Evolutionary conservation across 1,284 basidiomycete genomes (phyloP).

Genomic region (Xerocomus cyaneibrunnescens): DNA sequence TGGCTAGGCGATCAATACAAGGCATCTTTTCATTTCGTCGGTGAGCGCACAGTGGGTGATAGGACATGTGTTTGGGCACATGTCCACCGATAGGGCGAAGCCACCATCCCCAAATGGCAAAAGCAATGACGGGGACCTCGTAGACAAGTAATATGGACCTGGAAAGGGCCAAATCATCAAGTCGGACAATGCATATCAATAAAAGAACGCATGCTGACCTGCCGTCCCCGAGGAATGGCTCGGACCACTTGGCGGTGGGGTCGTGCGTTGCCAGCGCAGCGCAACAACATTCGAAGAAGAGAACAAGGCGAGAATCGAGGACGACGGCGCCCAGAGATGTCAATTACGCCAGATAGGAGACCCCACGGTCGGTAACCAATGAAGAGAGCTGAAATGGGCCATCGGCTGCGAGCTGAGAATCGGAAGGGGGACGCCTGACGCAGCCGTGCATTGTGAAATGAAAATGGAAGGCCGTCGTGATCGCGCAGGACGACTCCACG

Average conservation of each 20-base stretch:
- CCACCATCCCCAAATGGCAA: constrained; percentile 19
- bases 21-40: constrained; percentile 27
- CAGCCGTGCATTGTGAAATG: constrained; percentile 16
- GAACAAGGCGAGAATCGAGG: not conserved
- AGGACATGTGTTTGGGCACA: constrained; percentile 20
- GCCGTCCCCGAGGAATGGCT: not conserved
- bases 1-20: constrained; percentile 25
- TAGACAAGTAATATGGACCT: not conserved
- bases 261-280: not conserved
- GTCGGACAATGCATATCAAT: not conserved
- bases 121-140: constrained; percentile 25
- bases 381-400: constrained; percentile 8
- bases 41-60: constrained; percentile 7
- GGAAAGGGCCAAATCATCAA: constrained; percentile 8
- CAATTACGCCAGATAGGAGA: constrained; percentile 9
- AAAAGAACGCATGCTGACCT: not conserved
- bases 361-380: constrained; percentile 8
- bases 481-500: constrained; percentile 11
- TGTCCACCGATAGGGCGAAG: constrained; percentile 12
- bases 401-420: constrained; percentile 23
- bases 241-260: not conserved
- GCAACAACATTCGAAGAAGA: not conserved
- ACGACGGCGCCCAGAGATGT: not conserved
- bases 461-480: constrained; percentile 27
- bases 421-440: constrained; percentile 4